phyloP scores from a whole-genome alignment of 352 stramenopile genomes.

The Phytophthora agathidicida region DNA sequence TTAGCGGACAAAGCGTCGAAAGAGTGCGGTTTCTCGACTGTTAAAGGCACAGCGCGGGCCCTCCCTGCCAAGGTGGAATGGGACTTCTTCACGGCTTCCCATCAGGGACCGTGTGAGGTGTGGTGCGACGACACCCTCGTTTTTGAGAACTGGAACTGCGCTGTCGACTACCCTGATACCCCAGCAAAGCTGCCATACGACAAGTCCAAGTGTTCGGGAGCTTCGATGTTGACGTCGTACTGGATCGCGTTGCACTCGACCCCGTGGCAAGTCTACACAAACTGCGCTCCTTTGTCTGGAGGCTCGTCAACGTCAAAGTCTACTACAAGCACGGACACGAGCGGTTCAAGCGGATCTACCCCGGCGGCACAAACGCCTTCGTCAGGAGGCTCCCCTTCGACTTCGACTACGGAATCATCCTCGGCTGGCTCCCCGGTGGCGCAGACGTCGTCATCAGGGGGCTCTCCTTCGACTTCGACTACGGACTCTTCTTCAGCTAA shows the following conservation, averaged over 20 bases:
- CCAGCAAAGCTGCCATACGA: slow-evolving; percentile 50
- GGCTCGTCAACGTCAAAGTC: too few relatives aligned
- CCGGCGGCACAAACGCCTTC: background rate
- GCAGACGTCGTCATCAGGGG: background rate
- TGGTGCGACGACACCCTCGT: slow-evolving; percentile 63
- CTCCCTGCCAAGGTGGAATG: slow-evolving; percentile 36
- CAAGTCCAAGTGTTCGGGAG: slow-evolving; percentile 38
- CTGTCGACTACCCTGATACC: slow-evolving; percentile 35
- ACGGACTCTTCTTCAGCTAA: background rate
- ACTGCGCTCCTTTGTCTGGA: slow-evolving; percentile 38
- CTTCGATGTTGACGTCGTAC: slow-evolving; percentile 53
- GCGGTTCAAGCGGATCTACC: too few relatives aligned
- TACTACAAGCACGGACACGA: background rate
- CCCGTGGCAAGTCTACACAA: slow-evolving; percentile 67
- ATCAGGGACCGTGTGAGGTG: slow-evolving; percentile 63
- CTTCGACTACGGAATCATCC: slow-evolving; percentile 6
- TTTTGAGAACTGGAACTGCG: slow-evolving; percentile 48
- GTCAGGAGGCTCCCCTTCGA: background rate
- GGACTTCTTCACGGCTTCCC: slow-evolving; percentile 44
- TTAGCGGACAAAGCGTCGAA: slow-evolving; percentile 30
- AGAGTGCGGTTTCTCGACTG: slow-evolving; percentile 36
- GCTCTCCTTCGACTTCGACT: slow-evolving; percentile 1
- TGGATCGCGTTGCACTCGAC: slow-evolving; percentile 60
- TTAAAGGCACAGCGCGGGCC: slow-evolving; percentile 31
- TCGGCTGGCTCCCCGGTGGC: background rate